Conservation (phyloP, 805 yeast species). For the Candida adriatica region DNA sequence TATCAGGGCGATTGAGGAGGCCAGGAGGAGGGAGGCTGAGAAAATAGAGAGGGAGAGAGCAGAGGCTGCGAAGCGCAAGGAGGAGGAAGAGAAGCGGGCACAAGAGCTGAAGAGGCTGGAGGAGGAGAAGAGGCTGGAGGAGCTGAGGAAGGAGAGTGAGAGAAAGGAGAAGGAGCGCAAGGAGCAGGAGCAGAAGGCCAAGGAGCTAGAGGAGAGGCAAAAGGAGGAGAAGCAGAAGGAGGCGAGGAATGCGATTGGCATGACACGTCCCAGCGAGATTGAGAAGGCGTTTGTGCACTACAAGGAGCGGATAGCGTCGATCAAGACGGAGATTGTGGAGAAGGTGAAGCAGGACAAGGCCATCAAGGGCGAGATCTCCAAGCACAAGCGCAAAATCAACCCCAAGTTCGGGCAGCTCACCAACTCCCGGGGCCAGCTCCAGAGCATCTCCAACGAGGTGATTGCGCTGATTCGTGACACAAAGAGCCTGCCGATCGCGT, state of each 20-base stretch:
- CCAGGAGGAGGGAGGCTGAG: slow-evolving; percentile 18
- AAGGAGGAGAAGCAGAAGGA: slow-evolving; percentile 17
- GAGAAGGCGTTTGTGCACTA: slow-evolving; percentile 40
- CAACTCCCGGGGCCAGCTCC: slow-evolving; percentile 55
- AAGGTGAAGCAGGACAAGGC: slow-evolving; percentile 47
- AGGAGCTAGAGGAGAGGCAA: slow-evolving; percentile 13
- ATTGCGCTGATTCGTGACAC: slow-evolving; percentile 42
- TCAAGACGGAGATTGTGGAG: slow-evolving; percentile 53
- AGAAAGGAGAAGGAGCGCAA: slow-evolving; percentile 12
- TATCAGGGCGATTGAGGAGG: slow-evolving; percentile 13
- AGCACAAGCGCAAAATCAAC: slow-evolving; percentile 69
- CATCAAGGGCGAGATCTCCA: slow-evolving; percentile 45
- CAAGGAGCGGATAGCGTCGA: slow-evolving; percentile 45
- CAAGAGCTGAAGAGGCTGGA: slow-evolving; percentile 8
- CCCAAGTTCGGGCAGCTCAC: slow-evolving; percentile 92
- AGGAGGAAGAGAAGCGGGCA: slow-evolving; percentile 12
- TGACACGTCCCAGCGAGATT: slow-evolving; percentile 30
- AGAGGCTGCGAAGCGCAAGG: slow-evolving; percentile 18
- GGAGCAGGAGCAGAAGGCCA: slow-evolving; percentile 8
- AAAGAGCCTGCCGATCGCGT: slow-evolving; percentile 43
- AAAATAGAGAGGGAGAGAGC: slow-evolving; percentile 34
- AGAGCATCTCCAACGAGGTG: slow-evolving; percentile 44
- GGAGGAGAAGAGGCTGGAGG: slow-evolving; percentile 10
- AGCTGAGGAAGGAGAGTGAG: slow-evolving; percentile 10
- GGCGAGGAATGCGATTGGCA: slow-evolving; percentile 24